These are phyloP conservation scores for Ganoderma lucidum DNA, from an alignment of 1,284 basidiomycete species.

Conservation along the genomic window DNA sequence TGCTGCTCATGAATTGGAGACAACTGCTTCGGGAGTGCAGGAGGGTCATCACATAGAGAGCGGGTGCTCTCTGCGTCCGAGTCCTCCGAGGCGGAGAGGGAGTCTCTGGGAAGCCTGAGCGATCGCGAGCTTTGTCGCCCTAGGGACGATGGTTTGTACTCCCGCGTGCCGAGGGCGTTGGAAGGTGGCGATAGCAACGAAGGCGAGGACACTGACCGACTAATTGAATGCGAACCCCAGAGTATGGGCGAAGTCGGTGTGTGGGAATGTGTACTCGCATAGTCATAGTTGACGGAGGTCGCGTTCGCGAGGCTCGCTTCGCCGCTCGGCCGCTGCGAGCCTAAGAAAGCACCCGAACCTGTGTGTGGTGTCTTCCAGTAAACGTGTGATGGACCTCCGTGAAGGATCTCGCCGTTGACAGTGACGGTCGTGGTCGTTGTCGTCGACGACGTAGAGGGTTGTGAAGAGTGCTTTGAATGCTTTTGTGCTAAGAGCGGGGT, in stretches of 20 bases:
- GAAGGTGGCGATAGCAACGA: slow-evolving; percentile 27
- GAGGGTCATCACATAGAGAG: slow-evolving; percentile 20
- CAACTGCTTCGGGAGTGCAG: slow-evolving; percentile 34
- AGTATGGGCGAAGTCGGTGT: slow-evolving; percentile 20
- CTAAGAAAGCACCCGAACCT: not conserved
- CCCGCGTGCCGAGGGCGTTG: slow-evolving; percentile 15
- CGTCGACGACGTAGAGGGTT: slow-evolving; percentile 21
- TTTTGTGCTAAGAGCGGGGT: slow-evolving; percentile 31
- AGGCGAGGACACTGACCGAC: slow-evolving; percentile 34
- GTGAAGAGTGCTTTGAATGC: slow-evolving; percentile 34
- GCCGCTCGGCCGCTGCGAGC: slow-evolving; percentile 17
- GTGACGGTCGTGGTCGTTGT: slow-evolving; percentile 13
- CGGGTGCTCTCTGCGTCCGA: slow-evolving; percentile 33
- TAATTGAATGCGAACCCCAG: slow-evolving; percentile 32
- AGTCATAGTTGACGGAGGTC: slow-evolving; percentile 16
- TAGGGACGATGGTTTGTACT: slow-evolving; percentile 27
- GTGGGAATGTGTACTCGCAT: slow-evolving; percentile 11
- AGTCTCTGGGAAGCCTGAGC: slow-evolving; percentile 29
- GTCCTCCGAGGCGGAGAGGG: slow-evolving; percentile 33
- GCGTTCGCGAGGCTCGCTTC: slow-evolving; percentile 27
- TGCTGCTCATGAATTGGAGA: slow-evolving; percentile 41
- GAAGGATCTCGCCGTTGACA: slow-evolving; percentile 26
- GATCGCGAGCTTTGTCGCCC: slow-evolving; percentile 37
- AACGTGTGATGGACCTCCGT: slow-evolving; percentile 37
- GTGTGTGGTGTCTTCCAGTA: slow-evolving; percentile 36